A percentile compares a stretch with the other conserved stretches of the same genome.
Evolutionary conservation across 768 basidiomycete species (phyloP).

Genomic region (Xerocomellus chrysenteron): DNA sequence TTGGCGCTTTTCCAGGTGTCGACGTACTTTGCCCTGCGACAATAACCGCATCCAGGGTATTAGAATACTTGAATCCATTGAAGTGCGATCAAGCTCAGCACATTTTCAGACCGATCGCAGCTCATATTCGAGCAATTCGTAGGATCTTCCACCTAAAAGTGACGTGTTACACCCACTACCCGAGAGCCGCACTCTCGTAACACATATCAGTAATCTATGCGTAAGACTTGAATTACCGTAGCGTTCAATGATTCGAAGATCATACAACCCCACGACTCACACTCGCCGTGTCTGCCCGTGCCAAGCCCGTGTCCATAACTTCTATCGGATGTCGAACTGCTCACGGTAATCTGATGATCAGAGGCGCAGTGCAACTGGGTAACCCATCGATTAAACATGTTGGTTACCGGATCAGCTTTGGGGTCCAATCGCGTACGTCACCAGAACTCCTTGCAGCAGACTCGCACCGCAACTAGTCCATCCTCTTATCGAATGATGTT

Average conservation of each 20-base stretch:
- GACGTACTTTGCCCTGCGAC: too few relatives aligned
- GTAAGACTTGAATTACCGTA: neutral
- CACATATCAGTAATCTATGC: neutral
- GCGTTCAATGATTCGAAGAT: neutral
- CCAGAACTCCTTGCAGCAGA: neutral
- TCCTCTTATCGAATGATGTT: too few relatives aligned
- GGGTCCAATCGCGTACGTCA: neutral
- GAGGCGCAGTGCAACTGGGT: too few relatives aligned
- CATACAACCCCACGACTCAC: neutral
- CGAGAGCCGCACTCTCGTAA: neutral
- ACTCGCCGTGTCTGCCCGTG: conserved; percentile 1
- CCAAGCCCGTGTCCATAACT: neutral
- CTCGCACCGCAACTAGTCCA: neutral
- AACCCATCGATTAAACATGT: neutral
- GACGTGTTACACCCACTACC: too few relatives aligned
- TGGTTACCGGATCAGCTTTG: neutral
- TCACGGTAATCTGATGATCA: neutral
- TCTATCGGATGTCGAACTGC: neutral
- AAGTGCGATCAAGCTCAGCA: too few relatives aligned
- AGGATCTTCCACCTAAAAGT: too few relatives aligned
- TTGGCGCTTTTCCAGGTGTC: neutral
- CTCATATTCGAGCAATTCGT: too few relatives aligned
- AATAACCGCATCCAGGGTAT: too few relatives aligned
- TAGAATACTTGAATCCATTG: too few relatives aligned
- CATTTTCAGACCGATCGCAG: too few relatives aligned